Conservation (phyloP, 257 asterid species). For the Solanum ahanhuiri region DNA sequence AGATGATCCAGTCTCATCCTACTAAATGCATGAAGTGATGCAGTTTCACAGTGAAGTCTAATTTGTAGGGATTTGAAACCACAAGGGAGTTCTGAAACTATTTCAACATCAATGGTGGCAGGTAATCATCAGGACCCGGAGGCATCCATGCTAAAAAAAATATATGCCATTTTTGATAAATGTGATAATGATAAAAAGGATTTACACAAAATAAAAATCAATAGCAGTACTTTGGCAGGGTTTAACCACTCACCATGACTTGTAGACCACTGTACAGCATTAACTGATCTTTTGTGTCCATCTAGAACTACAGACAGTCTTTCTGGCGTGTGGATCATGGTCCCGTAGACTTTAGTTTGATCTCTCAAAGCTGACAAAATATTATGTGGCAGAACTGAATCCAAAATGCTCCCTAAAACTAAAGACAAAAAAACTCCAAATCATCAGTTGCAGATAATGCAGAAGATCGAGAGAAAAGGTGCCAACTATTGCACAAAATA, state of each 20-base stretch:
- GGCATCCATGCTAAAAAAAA: background rate
- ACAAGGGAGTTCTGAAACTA: background rate
- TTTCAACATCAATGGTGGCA: background rate
- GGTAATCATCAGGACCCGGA: background rate
- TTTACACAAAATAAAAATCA: background rate
- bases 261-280: conserved; percentile 75
- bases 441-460: background rate
- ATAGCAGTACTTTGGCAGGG: background rate
- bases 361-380: conserved; percentile 40
- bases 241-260: conserved; percentile 43
- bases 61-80: background rate
- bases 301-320: conserved; percentile 34
- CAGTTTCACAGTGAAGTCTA: background rate
- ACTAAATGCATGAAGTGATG: background rate
- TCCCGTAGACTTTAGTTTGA: conserved; percentile 17
- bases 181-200: background rate
- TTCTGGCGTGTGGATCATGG: conserved; percentile 20
- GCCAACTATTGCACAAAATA: background rate
- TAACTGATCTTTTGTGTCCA: conserved; percentile 73
- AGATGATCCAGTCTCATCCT: background rate
- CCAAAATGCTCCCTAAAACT: conserved; percentile 55
- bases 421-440: background rate
- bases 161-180: background rate
- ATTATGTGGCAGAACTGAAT: conserved; percentile 39
- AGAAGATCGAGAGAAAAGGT: background rate